Percentiles rank a stretch among this genome's conserved stretches.
Conservation (phyloP, 2,329 filamentous ascomycete genomes). For the Fusarium sp. region DNA sequence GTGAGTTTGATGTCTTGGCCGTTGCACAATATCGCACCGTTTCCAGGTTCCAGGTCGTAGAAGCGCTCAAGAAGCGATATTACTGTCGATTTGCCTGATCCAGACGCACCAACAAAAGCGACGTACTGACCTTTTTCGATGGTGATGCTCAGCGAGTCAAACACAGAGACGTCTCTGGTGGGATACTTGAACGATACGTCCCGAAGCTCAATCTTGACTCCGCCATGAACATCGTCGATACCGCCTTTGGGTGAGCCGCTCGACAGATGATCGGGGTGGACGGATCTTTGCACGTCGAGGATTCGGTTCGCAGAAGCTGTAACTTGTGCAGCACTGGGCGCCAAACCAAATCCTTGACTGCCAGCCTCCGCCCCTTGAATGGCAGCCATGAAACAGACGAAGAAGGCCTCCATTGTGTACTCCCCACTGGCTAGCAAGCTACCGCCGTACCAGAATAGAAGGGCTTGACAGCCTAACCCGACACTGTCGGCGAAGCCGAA, state of each 20-base stretch:
- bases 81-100: constrained; percentile 80
- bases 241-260: not conserved
- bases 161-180: constrained; percentile 67
- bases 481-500: constrained; percentile 58
- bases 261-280: not conserved
- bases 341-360: constrained; percentile 28
- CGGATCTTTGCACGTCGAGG: constrained; percentile 48
- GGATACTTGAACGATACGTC: constrained; percentile 72
- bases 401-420: constrained; percentile 62
- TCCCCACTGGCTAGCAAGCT: constrained; percentile 43
- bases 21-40: constrained; percentile 75
- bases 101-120: constrained; percentile 77
- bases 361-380: constrained; percentile 64
- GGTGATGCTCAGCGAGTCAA: constrained; percentile 71
- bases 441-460: constrained; percentile 67
- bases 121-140: constrained; percentile 78
- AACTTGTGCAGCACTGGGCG: constrained; percentile 41
- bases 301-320: constrained; percentile 41
- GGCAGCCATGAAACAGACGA: constrained; percentile 66
- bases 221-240: constrained; percentile 59
- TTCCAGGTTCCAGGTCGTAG: constrained; percentile 69
- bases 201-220: constrained; percentile 68
- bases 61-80: constrained; percentile 75
- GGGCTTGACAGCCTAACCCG: constrained; percentile 57
- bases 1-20: constrained; percentile 69